Percentiles rank a stretch among this genome's conserved stretches.
Conservation (phyloP, 495 filamentous ascomycete species). For the Aspergillus bridgeri region DNA sequence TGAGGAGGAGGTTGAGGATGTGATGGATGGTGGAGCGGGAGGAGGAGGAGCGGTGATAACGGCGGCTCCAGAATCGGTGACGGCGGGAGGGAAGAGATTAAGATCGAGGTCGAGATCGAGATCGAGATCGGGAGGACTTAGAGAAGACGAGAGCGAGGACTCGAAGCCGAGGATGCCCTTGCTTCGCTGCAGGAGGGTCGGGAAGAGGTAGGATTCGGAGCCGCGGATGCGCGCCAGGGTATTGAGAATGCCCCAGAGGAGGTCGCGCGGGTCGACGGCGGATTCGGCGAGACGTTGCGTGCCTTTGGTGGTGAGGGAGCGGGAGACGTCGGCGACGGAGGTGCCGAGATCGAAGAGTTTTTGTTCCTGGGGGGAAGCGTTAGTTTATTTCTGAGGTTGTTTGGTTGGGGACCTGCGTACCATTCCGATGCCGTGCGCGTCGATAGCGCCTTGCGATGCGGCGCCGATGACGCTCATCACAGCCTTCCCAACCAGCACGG, state of each 20-base stretch:
- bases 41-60: not conserved
- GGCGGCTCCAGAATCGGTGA: not conserved
- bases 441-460: slow-evolving; percentile 50
- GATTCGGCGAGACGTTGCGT: slow-evolving; percentile 31
- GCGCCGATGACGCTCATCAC: slow-evolving; percentile 51
- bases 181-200: slow-evolving; percentile 33
- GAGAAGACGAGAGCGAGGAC: slow-evolving; percentile 21
- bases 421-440: slow-evolving; percentile 63
- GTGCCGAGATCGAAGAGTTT: slow-evolving; percentile 40
- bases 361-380: slow-evolving; percentile 33
- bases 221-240: slow-evolving; percentile 42
- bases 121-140: slow-evolving; percentile 5
- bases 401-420: slow-evolving; percentile 29
- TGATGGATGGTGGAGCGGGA: not conserved
- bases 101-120: not conserved
- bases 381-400: not conserved
- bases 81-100: not conserved
- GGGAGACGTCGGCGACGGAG: slow-evolving; percentile 37
- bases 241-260: slow-evolving; percentile 43
- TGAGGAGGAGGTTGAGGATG: not conserved
- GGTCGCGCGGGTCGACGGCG: slow-evolving; percentile 33
- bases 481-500: slow-evolving; percentile 53
- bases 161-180: slow-evolving; percentile 34
- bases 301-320: slow-evolving; percentile 31
- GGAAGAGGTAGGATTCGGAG: slow-evolving; percentile 44